A percentile compares a stretch with the other conserved stretches of the same genome.
phyloP scores from a whole-genome alignment of 352 stramenopile genomes.

The Phytophthora macrochlamydospora region DNA sequence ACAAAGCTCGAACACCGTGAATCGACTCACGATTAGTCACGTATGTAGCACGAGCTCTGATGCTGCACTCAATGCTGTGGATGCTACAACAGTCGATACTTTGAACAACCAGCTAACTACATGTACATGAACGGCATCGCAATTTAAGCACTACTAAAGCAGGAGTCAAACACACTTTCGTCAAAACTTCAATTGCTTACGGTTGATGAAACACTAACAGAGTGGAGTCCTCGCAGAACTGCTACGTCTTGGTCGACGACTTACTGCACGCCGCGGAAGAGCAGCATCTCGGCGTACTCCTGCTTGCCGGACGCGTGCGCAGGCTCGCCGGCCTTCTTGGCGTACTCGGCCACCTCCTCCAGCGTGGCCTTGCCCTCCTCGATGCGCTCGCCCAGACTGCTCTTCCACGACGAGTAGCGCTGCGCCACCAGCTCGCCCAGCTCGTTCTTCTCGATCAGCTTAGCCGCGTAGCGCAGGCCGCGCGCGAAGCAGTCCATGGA shows the following conservation, averaged over 20 bases:
- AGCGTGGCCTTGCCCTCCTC: constrained; percentile 65
- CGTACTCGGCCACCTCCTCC: constrained; percentile 56
- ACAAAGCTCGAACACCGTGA: too few relatives aligned
- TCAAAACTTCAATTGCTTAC: too few relatives aligned
- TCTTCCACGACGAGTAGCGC: constrained; percentile 75
- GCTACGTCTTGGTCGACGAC: not conserved
- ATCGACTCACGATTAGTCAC: too few relatives aligned
- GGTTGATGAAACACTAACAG: too few relatives aligned
- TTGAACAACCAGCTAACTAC: too few relatives aligned
- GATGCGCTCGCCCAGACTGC: constrained; percentile 59
- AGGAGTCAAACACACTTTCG: too few relatives aligned
- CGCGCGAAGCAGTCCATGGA: constrained; percentile 86
- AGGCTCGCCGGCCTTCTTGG: constrained; percentile 57
- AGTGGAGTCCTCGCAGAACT: not conserved
- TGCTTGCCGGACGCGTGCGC: constrained; percentile 70
- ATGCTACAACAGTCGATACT: too few relatives aligned
- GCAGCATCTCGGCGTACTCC: constrained; percentile 77
- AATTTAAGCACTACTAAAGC: too few relatives aligned
- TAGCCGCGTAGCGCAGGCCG: not conserved
- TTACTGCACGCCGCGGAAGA: constrained; percentile 42
- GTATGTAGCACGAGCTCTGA: too few relatives aligned
- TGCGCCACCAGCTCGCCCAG: constrained; percentile 39
- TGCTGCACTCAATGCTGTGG: too few relatives aligned
- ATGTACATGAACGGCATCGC: too few relatives aligned
- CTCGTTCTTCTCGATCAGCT: not conserved